Percentiles rank a stretch among this genome's conserved stretches.
These are phyloP conservation scores for Lachancea cidri DNA, from an alignment of 805 yeast species.

Conservation along the genomic window DNA sequence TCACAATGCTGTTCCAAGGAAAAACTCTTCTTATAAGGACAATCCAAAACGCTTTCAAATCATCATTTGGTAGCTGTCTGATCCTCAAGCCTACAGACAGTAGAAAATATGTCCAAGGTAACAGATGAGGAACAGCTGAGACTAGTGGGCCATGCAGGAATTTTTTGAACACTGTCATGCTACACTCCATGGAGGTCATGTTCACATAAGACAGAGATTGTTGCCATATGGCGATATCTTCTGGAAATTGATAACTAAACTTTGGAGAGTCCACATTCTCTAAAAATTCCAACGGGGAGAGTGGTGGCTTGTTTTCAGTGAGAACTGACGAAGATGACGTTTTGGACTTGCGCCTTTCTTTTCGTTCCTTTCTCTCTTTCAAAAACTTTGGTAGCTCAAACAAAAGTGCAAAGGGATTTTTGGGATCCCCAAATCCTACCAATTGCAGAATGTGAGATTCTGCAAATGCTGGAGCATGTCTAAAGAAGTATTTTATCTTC, in stretches of 20 bases:
- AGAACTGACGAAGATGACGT: slow-evolving; percentile 11
- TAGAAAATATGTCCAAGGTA: slow-evolving; percentile 73
- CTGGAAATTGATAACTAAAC: slow-evolving; percentile 21
- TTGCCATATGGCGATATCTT: slow-evolving; percentile 42
- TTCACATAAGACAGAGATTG: slow-evolving; percentile 50
- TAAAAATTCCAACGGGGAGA: slow-evolving; percentile 13
- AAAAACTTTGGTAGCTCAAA: slow-evolving; percentile 69
- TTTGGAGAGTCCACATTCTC: slow-evolving; percentile 26
- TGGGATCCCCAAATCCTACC: slow-evolving; percentile 71
- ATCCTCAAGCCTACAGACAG: slow-evolving; percentile 57
- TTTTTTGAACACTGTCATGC: slow-evolving; percentile 61
- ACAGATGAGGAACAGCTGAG: slow-evolving; percentile 65
- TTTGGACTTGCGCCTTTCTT: slow-evolving; percentile 49
- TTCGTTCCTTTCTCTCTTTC: slow-evolving; percentile 65
- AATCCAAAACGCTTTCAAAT: slow-evolving; percentile 27
- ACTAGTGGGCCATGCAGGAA: slow-evolving; percentile 64
- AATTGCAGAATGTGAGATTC: slow-evolving; percentile 69
- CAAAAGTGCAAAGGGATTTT: slow-evolving; percentile 69
- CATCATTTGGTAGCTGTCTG: slow-evolving; percentile 23
- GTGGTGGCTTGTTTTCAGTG: slow-evolving; percentile 8
- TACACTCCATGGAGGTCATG: slow-evolving; percentile 59
- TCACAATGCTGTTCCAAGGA: slow-evolving; percentile 66
- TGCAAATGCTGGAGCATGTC: slow-evolving; percentile 71
- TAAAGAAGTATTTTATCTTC: slow-evolving; percentile 61
- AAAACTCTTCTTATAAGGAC: slow-evolving; percentile 43